Base-by-base conservation (phyloP, 116 monocot genomes). In the Cymodocea nodosa region DNA sequence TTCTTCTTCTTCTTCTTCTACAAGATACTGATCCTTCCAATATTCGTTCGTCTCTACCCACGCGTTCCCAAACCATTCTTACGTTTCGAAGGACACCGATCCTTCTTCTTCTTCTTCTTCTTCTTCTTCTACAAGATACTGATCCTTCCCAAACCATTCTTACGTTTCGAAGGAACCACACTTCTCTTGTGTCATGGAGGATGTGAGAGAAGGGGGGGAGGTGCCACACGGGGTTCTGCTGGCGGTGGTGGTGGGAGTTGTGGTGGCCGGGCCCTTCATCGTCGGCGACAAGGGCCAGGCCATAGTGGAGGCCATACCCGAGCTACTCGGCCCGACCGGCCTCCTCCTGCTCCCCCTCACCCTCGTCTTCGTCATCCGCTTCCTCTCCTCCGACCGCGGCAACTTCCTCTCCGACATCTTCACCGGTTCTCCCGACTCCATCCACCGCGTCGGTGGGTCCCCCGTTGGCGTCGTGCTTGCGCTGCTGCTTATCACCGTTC, bases 381-480 rank as follows among this genome's bases (percentile, higher is more conserved):
- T 88, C 77, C 83, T 93, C 66, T 93, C 93, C 59, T 85, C 88
- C 34, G 93, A 88, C 64, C 81, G 89, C 7, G 81, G 74, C 56
- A 35, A 64, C 62, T 73, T 81, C 36, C 34, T 85, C 65, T 69
- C 83, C 44, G 80, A 73, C 73, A 22, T 79, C 58, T 79, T 92
- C 80, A 67, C 79, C 63, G 83, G 81, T 7, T 70, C 87, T 3
- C 87, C 82, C 3, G 87, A 91, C 71, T 87, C 87, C 78, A 80
- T 87, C 68, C 87, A 87, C 82, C 81, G 80, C 52, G 78, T 82
- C 73, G 91, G 87, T 1, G 91, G 87, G 12, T 91, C 91, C 52
- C 87, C 87, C 6, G 35, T 91, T 55, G 91, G 87, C 56, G 80
- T 91, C 69, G 84, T 80, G 3, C 72, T 84, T 51, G 16, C 82